Conservation (phyloP, 192 early-diverging fungal species). For the Spizellomyces sp. region DNA sequence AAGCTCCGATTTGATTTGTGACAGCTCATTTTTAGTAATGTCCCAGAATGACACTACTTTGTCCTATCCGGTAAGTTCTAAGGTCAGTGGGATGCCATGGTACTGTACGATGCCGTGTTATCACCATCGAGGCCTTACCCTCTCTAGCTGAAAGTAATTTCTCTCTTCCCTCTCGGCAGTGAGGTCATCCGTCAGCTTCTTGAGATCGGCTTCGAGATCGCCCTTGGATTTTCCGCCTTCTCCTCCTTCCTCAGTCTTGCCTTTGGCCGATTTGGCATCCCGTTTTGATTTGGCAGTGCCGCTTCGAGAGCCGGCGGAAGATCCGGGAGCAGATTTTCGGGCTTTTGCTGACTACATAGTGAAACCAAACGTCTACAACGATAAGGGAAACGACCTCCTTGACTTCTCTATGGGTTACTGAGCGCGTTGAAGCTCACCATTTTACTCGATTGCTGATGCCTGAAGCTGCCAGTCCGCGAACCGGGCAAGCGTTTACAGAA, state of each 20-base stretch:
- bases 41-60: slow-evolving; percentile 65
- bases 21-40: slow-evolving; percentile 59
- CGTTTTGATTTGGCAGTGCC: slow-evolving; percentile 29
- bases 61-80: slow-evolving; percentile 37
- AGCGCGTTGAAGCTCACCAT: too few species aligned
- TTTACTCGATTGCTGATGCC: too few species aligned
- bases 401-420: too few species aligned
- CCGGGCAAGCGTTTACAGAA: too few species aligned
- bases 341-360: slow-evolving; percentile 1
- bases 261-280: slow-evolving; percentile 20
- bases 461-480: too few species aligned
- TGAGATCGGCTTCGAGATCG: slow-evolving; percentile 52
- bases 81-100: too few species aligned
- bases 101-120: slow-evolving; percentile 8
- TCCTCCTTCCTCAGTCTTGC: slow-evolving; percentile 22
- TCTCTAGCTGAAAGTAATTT: slow-evolving; percentile 66
- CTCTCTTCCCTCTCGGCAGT: slow-evolving; percentile 56
- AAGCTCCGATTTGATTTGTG: slow-evolving; percentile 48
- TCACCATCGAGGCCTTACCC: slow-evolving; percentile 33
- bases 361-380: too few species aligned
- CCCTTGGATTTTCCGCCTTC: slow-evolving; percentile 39
- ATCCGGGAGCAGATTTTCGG: background rate
- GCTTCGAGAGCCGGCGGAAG: slow-evolving; percentile 15
- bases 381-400: too few species aligned
- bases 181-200: slow-evolving; percentile 54